A percentile compares a stretch with the other conserved stretches of the same genome.
These are phyloP conservation scores for Excoecaria cochinchinensis DNA, from an alignment of 345 rosid species.

Conservation along the genomic window DNA sequence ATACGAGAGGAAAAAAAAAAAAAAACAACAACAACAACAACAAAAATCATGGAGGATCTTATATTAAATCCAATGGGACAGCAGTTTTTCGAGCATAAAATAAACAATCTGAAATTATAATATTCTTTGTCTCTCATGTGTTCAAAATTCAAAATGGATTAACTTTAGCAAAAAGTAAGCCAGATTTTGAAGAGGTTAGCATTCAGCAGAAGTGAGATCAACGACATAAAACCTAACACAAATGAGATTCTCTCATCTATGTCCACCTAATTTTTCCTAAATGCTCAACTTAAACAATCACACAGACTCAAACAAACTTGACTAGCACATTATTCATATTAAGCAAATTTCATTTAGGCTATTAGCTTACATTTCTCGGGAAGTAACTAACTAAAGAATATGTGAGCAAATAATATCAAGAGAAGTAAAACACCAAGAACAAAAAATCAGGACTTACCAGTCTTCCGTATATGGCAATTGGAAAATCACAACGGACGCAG, in stretches of 20 bases:
- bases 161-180: background rate
- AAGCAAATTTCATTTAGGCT: background rate
- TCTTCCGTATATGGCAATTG: constrained; percentile 93
- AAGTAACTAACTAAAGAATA: background rate
- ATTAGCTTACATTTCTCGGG: background rate
- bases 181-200: background rate
- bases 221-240: background rate
- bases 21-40: too few relatives aligned
- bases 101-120: background rate
- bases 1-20: too few relatives aligned
- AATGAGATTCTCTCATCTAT: background rate
- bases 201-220: background rate
- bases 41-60: too few relatives aligned
- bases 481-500: constrained; percentile 94
- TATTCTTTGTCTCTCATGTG: background rate
- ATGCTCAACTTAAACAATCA: background rate
- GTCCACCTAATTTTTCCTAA: background rate
- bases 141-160: background rate
- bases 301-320: background rate
- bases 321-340: background rate
- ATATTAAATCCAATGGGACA: too few relatives aligned
- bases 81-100: background rate
- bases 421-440: background rate
- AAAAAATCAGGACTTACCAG: constrained; percentile 43
- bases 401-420: background rate